Evolutionary conservation across 768 basidiomycete species (phyloP).

Genomic region (Mycena rebaudengoi): DNA sequence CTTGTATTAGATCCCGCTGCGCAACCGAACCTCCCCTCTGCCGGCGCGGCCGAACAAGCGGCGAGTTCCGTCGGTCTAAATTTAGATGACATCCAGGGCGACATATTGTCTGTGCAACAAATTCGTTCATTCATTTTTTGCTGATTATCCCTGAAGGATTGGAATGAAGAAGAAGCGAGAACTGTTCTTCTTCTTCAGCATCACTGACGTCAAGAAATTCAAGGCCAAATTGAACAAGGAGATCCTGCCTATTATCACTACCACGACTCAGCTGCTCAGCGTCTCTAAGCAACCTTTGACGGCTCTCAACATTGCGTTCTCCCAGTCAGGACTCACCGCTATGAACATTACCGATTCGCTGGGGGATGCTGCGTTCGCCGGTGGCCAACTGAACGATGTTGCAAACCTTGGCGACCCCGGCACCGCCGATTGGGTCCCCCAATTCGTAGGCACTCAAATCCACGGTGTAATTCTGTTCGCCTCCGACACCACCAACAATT

Average conservation of each 20-base stretch:
- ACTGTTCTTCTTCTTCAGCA: conserved; percentile 60
- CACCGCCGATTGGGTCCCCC: conserved; percentile 52
- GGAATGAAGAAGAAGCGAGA: conserved; percentile 67
- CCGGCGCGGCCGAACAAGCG: background rate
- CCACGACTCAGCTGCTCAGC: conserved; percentile 48
- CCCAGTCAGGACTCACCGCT: conserved; percentile 54
- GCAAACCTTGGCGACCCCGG: conserved; percentile 48
- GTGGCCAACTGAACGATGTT: conserved; percentile 53
- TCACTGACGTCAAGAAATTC: conserved; percentile 53
- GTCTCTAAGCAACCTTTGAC: conserved; percentile 35
- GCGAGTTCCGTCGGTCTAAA: conserved; percentile 23
- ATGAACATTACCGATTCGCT: conserved; percentile 52
- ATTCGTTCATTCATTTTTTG: background rate
- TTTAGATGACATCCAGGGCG: conserved; percentile 56
- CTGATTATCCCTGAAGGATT: conserved; percentile 40
- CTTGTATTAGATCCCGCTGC: background rate
- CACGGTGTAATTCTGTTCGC: conserved; percentile 61
- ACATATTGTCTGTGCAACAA: conserved; percentile 48
- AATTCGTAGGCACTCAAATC: conserved; percentile 51
- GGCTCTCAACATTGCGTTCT: conserved; percentile 63
- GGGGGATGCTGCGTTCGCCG: conserved; percentile 44
- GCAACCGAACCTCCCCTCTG: background rate
- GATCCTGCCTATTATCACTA: conserved; percentile 55
- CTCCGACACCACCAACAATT: conserved; percentile 44
- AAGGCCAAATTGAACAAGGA: conserved; percentile 44